These are phyloP conservation scores for Suillus subaureus DNA, from an alignment of 768 basidiomycete genomes.

Conservation along the genomic window DNA sequence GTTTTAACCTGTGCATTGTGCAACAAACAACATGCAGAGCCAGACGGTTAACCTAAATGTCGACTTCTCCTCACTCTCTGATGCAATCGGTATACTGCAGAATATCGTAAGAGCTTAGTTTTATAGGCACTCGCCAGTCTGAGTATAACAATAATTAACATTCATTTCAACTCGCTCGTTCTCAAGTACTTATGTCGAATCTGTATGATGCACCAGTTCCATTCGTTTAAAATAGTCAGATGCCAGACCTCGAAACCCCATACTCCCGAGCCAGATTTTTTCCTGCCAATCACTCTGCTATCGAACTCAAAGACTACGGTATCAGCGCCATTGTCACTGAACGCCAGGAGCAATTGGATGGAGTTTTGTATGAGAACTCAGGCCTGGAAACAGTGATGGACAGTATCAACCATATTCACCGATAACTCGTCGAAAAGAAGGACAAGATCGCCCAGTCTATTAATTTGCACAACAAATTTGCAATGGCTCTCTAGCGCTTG, in stretches of 20 bases:
- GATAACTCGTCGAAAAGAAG: conserved; percentile 18
- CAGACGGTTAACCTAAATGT: neutral
- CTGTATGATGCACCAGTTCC: too few relatives aligned
- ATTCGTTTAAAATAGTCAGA: too few relatives aligned
- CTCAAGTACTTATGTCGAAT: neutral
- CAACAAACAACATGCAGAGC: neutral
- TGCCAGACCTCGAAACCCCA: conserved; percentile 17
- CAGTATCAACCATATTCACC: conserved; percentile 13
- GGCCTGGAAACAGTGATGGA: conserved; percentile 20
- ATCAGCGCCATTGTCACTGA: conserved; percentile 22
- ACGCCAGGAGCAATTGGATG: conserved; percentile 19
- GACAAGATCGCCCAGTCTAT: conserved; percentile 20
- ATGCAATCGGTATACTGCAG: neutral
- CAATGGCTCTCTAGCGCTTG: too few relatives aligned
- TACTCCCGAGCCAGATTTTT: conserved; percentile 15
- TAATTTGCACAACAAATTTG: conserved; percentile 22
- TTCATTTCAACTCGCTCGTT: neutral
- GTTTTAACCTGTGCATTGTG: neutral
- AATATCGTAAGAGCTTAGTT: neutral
- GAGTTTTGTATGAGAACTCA: conserved; percentile 17
- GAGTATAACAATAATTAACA: neutral
- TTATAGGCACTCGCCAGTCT: neutral
- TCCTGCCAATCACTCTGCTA: conserved; percentile 20
- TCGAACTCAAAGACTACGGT: conserved; percentile 15
- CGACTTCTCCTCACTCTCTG: neutral